Evolutionary conservation across 352 stramenopile genomes (phyloP).

Genomic region (Phytophthora ohioensis): DNA sequence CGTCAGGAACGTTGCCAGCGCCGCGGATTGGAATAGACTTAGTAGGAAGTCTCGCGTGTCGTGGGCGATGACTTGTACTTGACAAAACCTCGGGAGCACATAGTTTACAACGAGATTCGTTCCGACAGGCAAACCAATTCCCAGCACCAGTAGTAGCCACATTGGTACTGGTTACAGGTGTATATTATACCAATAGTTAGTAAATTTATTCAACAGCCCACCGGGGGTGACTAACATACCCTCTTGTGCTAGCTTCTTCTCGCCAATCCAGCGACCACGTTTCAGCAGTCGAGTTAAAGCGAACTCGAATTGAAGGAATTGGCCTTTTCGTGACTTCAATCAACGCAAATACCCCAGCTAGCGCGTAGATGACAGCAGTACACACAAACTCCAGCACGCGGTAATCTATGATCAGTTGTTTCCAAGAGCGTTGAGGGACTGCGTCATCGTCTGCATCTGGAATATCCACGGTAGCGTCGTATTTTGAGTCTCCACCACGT

Average conservation of each 20-base stretch:
- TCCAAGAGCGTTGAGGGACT: slow-evolving; percentile 4
- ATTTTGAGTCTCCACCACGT: background rate
- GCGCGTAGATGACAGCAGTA: slow-evolving; percentile 38
- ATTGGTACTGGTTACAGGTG: slow-evolving; percentile 48
- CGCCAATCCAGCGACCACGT: slow-evolving; percentile 58
- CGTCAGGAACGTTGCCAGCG: slow-evolving; percentile 67
- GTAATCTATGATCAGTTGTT: slow-evolving; percentile 32
- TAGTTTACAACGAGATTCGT: slow-evolving; percentile 67
- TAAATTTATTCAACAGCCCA: background rate
- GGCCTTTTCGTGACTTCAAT: slow-evolving; percentile 57
- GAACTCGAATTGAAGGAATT: slow-evolving; percentile 59
- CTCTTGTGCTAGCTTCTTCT: slow-evolving; percentile 50
- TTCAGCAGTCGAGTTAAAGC: slow-evolving; percentile 44
- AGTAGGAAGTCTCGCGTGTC: slow-evolving; percentile 84
- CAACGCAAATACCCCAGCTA: slow-evolving; percentile 47
- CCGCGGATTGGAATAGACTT: slow-evolving; percentile 65
- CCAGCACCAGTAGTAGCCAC: slow-evolving; percentile 38
- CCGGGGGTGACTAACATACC: slow-evolving; percentile 10
- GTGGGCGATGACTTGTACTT: slow-evolving; percentile 67
- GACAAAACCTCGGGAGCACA: slow-evolving; percentile 60
- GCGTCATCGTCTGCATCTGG: background rate
- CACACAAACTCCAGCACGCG: slow-evolving; percentile 70
- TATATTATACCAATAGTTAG: background rate
- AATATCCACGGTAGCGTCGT: slow-evolving; percentile 14
- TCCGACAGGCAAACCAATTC: slow-evolving; percentile 42